A percentile compares a stretch with the other conserved stretches of the same genome.
Evolutionary conservation across 805 yeast species (phyloP).

Genomic region (Candida ulmi): DNA sequence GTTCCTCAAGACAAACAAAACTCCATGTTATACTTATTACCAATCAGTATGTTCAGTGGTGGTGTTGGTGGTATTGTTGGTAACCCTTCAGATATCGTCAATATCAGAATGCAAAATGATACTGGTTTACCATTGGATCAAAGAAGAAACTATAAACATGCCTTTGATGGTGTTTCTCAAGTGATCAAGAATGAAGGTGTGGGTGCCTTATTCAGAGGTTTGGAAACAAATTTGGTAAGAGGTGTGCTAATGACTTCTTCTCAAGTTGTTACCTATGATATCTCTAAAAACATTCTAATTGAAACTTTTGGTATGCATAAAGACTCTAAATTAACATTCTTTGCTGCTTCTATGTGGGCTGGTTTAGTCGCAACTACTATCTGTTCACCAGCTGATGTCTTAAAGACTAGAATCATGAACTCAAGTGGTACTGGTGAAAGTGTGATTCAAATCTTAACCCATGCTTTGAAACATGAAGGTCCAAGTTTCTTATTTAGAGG

Average conservation of each 20-base stretch:
- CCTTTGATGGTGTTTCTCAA: slow-evolving; percentile 66
- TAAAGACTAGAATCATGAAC: slow-evolving; percentile 85
- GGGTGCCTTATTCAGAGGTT: slow-evolving; percentile 60
- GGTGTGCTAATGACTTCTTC: slow-evolving; percentile 88
- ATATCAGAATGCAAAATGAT: slow-evolving; percentile 89
- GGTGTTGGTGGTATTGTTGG: slow-evolving; percentile 82
- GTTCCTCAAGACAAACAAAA: slow-evolving; percentile 40
- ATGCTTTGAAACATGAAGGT: slow-evolving; percentile 66
- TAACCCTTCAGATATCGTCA: slow-evolving; percentile 83
- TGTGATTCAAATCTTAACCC: slow-evolving; percentile 43
- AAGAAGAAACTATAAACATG: slow-evolving; percentile 71
- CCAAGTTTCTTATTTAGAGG: slow-evolving; percentile 81
- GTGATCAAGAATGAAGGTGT: slow-evolving; percentile 58
- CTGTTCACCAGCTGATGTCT: slow-evolving; percentile 89
- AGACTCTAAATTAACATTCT: slow-evolving; percentile 63
- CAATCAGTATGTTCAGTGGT: slow-evolving; percentile 83
- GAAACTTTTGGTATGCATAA: slow-evolving; percentile 46
- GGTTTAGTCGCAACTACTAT: slow-evolving; percentile 88
- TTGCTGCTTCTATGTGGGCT: slow-evolving; percentile 71
- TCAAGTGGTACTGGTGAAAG: slow-evolving; percentile 35
- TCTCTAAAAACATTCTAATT: slow-evolving; percentile 59
- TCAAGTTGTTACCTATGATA: slow-evolving; percentile 84
- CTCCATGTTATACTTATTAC: slow-evolving; percentile 54
- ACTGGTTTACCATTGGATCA: slow-evolving; percentile 56
- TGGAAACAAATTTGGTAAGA: slow-evolving; percentile 70